Evolutionary conservation across 2,329 filamentous ascomycete species (phyloP).

Genomic region (Talaromyces sp.): DNA sequence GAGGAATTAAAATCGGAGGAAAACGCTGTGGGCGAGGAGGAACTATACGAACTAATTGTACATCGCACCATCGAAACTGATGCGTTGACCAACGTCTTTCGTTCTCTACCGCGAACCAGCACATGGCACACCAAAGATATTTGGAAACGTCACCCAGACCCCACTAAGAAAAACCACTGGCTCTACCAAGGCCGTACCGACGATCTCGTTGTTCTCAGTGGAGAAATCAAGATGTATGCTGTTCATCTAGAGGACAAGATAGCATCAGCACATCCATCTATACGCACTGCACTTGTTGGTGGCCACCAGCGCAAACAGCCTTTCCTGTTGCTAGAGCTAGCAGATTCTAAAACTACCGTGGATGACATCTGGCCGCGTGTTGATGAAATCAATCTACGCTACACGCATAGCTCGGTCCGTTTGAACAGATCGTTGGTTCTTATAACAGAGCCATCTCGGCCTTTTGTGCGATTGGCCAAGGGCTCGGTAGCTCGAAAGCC

Average conservation of each 20-base stretch:
- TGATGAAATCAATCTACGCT: conserved; percentile 3
- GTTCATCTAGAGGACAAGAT: conserved; percentile 25
- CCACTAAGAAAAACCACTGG: conserved; percentile 21
- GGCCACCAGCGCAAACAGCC: conserved; percentile 22
- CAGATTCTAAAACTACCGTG: background rate
- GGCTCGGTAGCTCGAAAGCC: conserved; percentile 15
- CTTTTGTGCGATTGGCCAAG: conserved; percentile 13
- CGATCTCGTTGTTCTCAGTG: conserved; percentile 21
- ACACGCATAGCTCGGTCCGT: conserved; percentile 13
- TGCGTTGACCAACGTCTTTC: conserved; percentile 24
- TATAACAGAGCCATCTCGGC: background rate
- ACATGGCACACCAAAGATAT: conserved; percentile 26
- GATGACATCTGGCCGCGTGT: conserved; percentile 13
- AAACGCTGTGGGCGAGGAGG: conserved; percentile 13
- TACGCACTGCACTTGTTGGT: conserved; percentile 24
- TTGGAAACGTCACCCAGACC: conserved; percentile 24
- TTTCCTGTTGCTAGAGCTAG: conserved; percentile 24
- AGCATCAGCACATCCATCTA: conserved; percentile 20
- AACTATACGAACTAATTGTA: conserved; percentile 26
- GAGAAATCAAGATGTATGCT: conserved; percentile 25
- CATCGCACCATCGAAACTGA: conserved; percentile 18
- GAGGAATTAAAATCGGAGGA: background rate
- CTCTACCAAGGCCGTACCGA: conserved; percentile 26
- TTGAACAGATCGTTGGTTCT: conserved; percentile 3
- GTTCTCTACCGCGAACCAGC: conserved; percentile 20